phyloP scores from a whole-genome alignment of 495 filamentous ascomycete genomes.

The Neurospora intermedia region DNA sequence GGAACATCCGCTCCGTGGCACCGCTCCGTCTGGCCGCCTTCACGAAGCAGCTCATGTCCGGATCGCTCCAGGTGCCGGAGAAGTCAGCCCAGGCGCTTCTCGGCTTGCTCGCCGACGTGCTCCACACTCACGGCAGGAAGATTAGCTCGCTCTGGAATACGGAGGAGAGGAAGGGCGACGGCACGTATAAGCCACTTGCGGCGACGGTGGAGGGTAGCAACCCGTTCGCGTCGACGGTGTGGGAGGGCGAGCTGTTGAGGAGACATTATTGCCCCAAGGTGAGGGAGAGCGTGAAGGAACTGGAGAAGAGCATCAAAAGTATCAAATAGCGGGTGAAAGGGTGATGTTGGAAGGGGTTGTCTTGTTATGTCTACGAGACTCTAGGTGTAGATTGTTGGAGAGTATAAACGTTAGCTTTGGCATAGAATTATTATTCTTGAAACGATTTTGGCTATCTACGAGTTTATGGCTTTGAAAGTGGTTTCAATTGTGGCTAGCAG shows the following conservation, averaged over 20 bases:
- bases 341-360: background rate
- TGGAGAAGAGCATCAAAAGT: slow-evolving; percentile 49
- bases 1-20: slow-evolving; percentile 48
- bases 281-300: slow-evolving; percentile 55
- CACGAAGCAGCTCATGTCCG: slow-evolving; percentile 78
- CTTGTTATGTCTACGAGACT: background rate
- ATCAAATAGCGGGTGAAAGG: background rate
- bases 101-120: slow-evolving; percentile 60
- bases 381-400: background rate
- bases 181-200: slow-evolving; percentile 41
- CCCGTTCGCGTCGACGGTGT: slow-evolving; percentile 80
- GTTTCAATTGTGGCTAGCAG: too few species aligned
- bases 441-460: background rate
- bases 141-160: slow-evolving; percentile 30
- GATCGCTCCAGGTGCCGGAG: slow-evolving; percentile 77
- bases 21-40: slow-evolving; percentile 80
- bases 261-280: slow-evolving; percentile 82
- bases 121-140: slow-evolving; percentile 42
- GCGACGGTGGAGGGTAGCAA: slow-evolving; percentile 69
- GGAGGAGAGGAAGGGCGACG: slow-evolving; percentile 79
- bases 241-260: slow-evolving; percentile 83
- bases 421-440: background rate
- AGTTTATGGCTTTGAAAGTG: too few species aligned
- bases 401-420: background rate
- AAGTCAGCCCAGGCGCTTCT: slow-evolving; percentile 72